Evolutionary conservation across 176 grass and related monocot genomes (phyloP).

Genomic region (Musa troglodytarum): DNA sequence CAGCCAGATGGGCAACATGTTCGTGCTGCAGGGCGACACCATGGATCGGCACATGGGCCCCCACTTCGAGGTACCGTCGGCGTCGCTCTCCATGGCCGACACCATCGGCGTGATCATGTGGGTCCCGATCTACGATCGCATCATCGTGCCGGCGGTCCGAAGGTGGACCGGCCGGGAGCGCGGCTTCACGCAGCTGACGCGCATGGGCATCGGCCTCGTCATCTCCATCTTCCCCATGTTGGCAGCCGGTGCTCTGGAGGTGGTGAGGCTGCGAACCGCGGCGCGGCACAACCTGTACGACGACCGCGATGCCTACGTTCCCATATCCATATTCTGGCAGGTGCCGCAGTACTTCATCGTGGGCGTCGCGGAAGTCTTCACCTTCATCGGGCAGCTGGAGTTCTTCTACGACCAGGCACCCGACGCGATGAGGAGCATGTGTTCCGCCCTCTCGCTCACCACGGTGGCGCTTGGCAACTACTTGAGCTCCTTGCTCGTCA

Average conservation of each 20-base stretch:
- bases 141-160: not conserved
- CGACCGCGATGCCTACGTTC: not conserved
- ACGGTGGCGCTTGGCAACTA: not conserved
- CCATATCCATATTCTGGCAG: constrained; percentile 2
- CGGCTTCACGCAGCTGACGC: constrained; percentile 1
- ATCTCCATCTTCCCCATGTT: constrained; percentile 4
- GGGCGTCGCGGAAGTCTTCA: not conserved
- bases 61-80: not conserved
- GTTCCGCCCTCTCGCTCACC: not conserved
- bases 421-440: constrained; percentile 4
- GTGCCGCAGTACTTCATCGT: constrained; percentile 4
- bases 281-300: not conserved
- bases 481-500: constrained; percentile 1
- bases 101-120: not conserved
- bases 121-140: not conserved
- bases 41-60: constrained; percentile 1
- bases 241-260: not conserved
- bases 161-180: not conserved
- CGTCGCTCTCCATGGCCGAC: constrained; percentile 1
- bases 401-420: constrained; percentile 12
- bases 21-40: constrained; percentile 1
- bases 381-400: constrained; percentile 3
- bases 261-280: not conserved
- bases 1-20: constrained; percentile 5
- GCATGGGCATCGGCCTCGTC: constrained; percentile 1